phyloP scores from a whole-genome alignment of 2,329 filamentous ascomycete species.

The Scedosporium dehoogii region DNA sequence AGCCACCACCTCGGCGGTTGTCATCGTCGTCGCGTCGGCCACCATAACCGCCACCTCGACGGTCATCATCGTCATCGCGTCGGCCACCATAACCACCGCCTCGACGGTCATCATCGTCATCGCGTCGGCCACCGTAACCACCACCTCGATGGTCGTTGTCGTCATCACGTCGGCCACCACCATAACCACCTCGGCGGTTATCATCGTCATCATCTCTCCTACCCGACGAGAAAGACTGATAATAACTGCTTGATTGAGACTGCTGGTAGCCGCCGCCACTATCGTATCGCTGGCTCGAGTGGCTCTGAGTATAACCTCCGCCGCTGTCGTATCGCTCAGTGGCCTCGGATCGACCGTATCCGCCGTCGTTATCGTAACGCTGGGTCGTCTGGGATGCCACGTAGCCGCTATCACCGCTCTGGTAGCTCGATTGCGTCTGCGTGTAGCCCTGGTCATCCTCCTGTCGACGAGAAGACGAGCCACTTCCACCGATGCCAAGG shows the following conservation, averaged over 20 bases:
- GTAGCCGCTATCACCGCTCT: constrained; percentile 45
- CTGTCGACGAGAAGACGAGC: constrained; percentile 49
- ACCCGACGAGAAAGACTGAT: neutral
- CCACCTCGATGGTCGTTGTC: constrained; percentile 5
- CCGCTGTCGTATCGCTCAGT: constrained; percentile 2
- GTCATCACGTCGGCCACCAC: constrained; percentile 5
- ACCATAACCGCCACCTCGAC: neutral
- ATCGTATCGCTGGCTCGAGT: constrained; percentile 20
- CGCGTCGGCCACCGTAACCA: constrained; percentile 5
- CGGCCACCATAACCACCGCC: neutral
- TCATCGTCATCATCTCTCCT: constrained; percentile 3
- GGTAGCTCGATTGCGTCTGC: constrained; percentile 52
- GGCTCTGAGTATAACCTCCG: constrained; percentile 31
- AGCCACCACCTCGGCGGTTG: constrained; percentile 16
- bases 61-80: constrained; percentile 8
- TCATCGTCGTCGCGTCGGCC: neutral
- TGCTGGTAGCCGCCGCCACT: constrained; percentile 54
- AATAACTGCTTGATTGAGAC: constrained; percentile 39
- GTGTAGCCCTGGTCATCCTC: constrained; percentile 53
- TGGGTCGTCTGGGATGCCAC: constrained; percentile 52
- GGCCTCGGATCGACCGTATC: constrained; percentile 5
- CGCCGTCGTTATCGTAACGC: constrained; percentile 36
- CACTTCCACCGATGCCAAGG: constrained; percentile 33
- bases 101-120: constrained; percentile 3
- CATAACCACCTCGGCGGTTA: neutral